A percentile compares a stretch with the other conserved stretches of the same genome.
phyloP scores from a whole-genome alignment of 2,329 filamentous ascomycete species.

The Colletotrichum salicis region DNA sequence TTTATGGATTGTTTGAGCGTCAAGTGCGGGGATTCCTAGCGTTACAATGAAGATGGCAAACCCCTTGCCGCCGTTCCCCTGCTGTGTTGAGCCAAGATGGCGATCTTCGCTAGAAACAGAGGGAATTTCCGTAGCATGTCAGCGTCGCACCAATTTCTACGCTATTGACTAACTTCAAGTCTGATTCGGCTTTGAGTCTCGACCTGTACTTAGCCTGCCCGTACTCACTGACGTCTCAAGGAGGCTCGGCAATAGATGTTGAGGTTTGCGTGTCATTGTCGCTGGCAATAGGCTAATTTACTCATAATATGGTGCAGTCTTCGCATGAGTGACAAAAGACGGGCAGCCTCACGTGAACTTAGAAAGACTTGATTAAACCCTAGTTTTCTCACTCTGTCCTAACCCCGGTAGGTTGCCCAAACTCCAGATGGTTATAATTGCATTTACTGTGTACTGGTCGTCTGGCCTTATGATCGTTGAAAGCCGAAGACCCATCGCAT shows the following conservation, averaged over 20 bases:
- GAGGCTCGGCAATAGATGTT: background rate
- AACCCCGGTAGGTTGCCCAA: background rate
- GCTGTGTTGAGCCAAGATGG: background rate
- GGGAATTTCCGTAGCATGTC: background rate
- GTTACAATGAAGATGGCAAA: background rate
- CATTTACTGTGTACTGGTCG: background rate
- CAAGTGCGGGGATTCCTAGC: background rate
- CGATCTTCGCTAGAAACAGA: conserved; percentile 9
- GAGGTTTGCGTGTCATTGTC: background rate
- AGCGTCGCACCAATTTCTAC: background rate
- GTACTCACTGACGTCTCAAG: background rate
- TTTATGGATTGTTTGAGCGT: background rate
- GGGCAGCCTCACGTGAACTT: background rate
- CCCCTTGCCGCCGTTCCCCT: background rate
- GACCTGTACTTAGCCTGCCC: too few relatives aligned
- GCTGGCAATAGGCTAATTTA: background rate
- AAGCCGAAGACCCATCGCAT: background rate
- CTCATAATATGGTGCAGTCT: too few relatives aligned
- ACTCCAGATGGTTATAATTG: background rate
- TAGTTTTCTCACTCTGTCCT: background rate
- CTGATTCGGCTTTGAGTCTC: background rate
- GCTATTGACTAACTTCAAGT: background rate
- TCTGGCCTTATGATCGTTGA: background rate
- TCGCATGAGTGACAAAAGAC: background rate
- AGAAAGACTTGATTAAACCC: background rate